Evolutionary conservation across 805 yeast genomes (phyloP).

Genomic region (Geotrichum ghanense): DNA sequence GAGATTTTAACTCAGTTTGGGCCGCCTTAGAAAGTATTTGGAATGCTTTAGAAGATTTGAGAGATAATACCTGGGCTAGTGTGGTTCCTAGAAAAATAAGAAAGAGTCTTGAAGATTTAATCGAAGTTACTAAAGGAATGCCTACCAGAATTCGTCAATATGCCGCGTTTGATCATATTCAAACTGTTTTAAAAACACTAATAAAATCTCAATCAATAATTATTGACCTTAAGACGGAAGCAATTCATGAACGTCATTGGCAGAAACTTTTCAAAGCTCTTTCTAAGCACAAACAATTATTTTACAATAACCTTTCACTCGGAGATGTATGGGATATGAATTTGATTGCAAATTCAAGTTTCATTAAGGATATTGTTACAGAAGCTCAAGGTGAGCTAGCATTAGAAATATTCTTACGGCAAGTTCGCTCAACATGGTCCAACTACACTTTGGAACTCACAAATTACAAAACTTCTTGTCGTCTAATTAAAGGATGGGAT

Average conservation of each 20-base stretch:
- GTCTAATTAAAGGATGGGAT: constrained; percentile 62
- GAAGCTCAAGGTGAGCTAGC: constrained; percentile 65
- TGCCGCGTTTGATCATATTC: constrained; percentile 54
- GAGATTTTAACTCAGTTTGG: constrained; percentile 56
- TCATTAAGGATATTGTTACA: constrained; percentile 38
- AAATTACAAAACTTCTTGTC: constrained; percentile 38
- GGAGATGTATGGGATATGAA: constrained; percentile 55
- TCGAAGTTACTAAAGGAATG: constrained; percentile 35
- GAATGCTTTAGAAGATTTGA: constrained; percentile 34
- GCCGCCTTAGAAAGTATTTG: constrained; percentile 41
- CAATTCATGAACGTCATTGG: constrained; percentile 63
- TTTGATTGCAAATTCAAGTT: constrained; percentile 32
- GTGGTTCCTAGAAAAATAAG: constrained; percentile 36
- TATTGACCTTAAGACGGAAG: constrained; percentile 40
- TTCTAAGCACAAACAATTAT: constrained; percentile 17
- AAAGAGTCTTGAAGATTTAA: constrained; percentile 38
- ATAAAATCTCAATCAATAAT: constrained; percentile 31
- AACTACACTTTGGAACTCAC: constrained; percentile 39
- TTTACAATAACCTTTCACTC: constrained; percentile 29
- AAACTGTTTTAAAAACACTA: constrained; percentile 31
- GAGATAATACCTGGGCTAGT: constrained; percentile 37
- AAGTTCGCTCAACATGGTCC: constrained; percentile 48
- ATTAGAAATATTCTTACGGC: constrained; percentile 44
- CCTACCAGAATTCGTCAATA: constrained; percentile 55
- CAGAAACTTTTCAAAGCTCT: constrained; percentile 27